Base-by-base conservation (phyloP, 352 stramenopile species). In the Phytophthora fragariaefolia region DNA sequence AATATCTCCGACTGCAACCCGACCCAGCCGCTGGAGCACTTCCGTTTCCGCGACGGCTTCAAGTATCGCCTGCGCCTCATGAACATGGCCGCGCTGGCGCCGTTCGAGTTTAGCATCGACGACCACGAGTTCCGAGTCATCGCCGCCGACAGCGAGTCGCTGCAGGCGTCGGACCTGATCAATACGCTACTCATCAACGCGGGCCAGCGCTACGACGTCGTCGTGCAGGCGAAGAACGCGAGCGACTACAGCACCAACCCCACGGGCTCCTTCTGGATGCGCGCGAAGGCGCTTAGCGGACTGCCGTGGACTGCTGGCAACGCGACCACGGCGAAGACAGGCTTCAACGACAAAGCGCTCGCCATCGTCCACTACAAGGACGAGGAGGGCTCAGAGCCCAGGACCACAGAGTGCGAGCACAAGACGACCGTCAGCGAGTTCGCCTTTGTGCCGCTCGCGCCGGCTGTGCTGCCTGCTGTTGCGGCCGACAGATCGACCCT, bases 71-170 rank as follows among this genome's bases (percentile, higher is more conserved):
- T 83, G 0, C 72, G 75, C 20, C 57, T 83, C 1, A 79, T 83
- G 43, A 83, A 83, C 30, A 77, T 76, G 65, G 64, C 59, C 2
- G 75, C 69, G 3, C 45, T 83, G 45, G 66, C 75, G 6, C 56
- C 71, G 23, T 70, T 79, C 46, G 56, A 69, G 8, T 73, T 83
- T 50, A 83, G 75, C 48, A 71, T 83, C 18, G 75, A 83, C 32
- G 65, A 63, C 15, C 75, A 83, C 45, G 50, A 66, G 23, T 76
- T 83, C 45, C 63, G 36, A 4, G 75, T 83, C 9, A 58, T 83
- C 45, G 66, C 71, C 26, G 61, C 66, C 22, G 75, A 83, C 24
- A 58, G 63, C 7, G 68, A 78, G 12, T 30, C 57, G 4, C 63
- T 83, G 12, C 27, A 75, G 49, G 64, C 75, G 10, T 76, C 69